A percentile compares a stretch with the other conserved stretches of the same genome.
These are phyloP conservation scores for Santalum album DNA, from an alignment of 164 flowering plant genomes.

Conservation along the genomic window DNA sequence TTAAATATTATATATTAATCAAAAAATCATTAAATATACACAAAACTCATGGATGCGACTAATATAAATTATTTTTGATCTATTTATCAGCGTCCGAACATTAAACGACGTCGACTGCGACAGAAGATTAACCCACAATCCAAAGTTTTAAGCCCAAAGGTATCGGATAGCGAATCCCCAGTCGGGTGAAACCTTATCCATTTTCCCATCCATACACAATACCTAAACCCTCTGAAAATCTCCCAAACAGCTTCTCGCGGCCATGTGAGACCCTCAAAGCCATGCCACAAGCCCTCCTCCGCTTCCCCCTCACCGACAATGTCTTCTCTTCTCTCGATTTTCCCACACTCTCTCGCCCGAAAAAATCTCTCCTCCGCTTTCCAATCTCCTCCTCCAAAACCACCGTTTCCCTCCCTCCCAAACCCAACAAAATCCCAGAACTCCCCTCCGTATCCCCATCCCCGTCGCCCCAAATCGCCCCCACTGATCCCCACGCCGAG, in stretches of 20 bases:
- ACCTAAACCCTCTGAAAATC: no score
- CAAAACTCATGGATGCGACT: no score
- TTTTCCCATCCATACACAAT: no score
- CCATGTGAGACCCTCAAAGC: neutral
- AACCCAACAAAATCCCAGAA: conserved; percentile 16
- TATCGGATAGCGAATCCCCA: no score
- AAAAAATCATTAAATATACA: no score
- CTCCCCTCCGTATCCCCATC: conserved; percentile 14
- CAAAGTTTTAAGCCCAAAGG: no score
- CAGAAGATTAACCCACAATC: no score
- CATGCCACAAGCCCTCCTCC: conserved; percentile 39
- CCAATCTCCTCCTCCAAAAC: conserved; percentile 23
- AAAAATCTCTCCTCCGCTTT: conserved; percentile 9
- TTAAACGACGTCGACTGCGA: no score
- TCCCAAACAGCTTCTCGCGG: neutral
- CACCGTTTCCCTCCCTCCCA: conserved; percentile 19
- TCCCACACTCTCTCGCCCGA: conserved; percentile 20
- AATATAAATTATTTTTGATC: no score
- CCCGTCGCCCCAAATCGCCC: conserved; percentile 4
- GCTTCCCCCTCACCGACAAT: conserved; percentile 17
- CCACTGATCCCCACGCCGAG: conserved; percentile 6
- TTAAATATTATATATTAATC: no score
- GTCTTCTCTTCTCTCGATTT: conserved; percentile 18
- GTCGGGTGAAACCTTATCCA: no score
- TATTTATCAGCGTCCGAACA: no score